Percentiles rank a stretch among this genome's conserved stretches.
Conservation (phyloP, 2,329 filamentous ascomycete genomes). For the Pseudocercospora crystallina region DNA sequence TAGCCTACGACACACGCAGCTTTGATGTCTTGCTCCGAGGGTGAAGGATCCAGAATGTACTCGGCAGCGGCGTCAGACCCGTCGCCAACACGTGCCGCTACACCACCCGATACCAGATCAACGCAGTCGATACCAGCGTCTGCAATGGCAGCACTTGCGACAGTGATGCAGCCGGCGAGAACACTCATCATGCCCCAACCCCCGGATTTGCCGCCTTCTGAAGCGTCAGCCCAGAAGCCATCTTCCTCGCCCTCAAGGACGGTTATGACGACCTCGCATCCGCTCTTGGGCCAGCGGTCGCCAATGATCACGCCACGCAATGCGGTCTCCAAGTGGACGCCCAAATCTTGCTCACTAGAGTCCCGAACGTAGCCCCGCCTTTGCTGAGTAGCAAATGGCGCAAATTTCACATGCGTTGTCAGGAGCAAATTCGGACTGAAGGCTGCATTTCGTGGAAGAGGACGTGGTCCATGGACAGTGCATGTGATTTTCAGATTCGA, state of each 20-base stretch:
- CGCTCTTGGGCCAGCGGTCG: slow-evolving; percentile 97
- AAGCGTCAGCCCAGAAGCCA: slow-evolving; percentile 60
- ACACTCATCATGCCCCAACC: slow-evolving; percentile 87
- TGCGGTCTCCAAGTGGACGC: slow-evolving; percentile 86
- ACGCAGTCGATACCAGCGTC: slow-evolving; percentile 97
- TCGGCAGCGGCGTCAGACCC: slow-evolving; percentile 26
- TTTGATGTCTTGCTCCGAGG: slow-evolving; percentile 71
- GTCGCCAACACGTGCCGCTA: slow-evolving; percentile 70
- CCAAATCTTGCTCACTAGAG: slow-evolving; percentile 80
- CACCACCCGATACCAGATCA: slow-evolving; percentile 83
- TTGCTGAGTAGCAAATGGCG: slow-evolving; percentile 83
- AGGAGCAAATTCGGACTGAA: slow-evolving; percentile 92
- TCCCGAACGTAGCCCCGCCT: slow-evolving; percentile 85
- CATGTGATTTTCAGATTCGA: slow-evolving; percentile 87
- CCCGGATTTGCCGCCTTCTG: slow-evolving; percentile 44
- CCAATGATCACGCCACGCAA: slow-evolving; percentile 86
- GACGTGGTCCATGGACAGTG: slow-evolving; percentile 88
- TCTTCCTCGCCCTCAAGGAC: slow-evolving; percentile 92
- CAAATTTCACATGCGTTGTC: slow-evolving; percentile 92
- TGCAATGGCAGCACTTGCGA: slow-evolving; percentile 85
- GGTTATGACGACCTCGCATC: slow-evolving; percentile 90
- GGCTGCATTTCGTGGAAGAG: slow-evolving; percentile 81
- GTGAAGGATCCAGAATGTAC: slow-evolving; percentile 76
- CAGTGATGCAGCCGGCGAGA: slow-evolving; percentile 86
- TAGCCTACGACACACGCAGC: slow-evolving; percentile 91